Evolutionary conservation across 139 green algal genomes (phyloP).

Genomic region (Diplosphaera chodatii): DNA sequence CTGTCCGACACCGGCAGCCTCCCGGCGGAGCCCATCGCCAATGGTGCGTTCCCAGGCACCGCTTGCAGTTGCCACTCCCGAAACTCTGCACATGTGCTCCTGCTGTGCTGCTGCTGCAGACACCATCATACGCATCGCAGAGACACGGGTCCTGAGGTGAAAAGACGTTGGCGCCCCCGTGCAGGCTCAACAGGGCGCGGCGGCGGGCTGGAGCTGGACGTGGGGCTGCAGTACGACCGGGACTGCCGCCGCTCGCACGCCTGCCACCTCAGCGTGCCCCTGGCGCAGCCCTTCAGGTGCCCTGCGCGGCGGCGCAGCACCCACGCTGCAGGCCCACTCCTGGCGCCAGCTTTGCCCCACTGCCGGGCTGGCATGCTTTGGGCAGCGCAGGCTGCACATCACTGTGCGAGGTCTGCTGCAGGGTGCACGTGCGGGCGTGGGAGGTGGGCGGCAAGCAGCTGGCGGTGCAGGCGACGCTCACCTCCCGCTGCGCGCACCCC

Average conservation of each 20-base stretch:
- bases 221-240: slow-evolving; percentile 28
- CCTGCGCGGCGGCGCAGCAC: not conserved
- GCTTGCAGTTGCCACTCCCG: no score
- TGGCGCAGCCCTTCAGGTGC: slow-evolving; percentile 30
- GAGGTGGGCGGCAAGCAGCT: slow-evolving; percentile 14
- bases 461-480: slow-evolving; percentile 23
- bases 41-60: no score
- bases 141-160: no score
- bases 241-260: slow-evolving; percentile 35
- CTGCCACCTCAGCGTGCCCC: slow-evolving; percentile 13
- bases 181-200: not conserved
- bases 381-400: no score
- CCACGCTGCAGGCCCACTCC: no score
- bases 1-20: not conserved
- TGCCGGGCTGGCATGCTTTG: no score
- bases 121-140: no score
- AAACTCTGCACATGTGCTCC: no score
- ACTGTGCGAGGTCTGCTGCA: not conserved
- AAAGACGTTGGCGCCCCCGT: no score
- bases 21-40: not conserved
- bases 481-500: slow-evolving; percentile 16
- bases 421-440: slow-evolving; percentile 7
- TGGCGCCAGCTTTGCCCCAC: no score
- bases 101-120: not conserved
- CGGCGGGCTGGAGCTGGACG: slow-evolving; percentile 22